phyloP scores from a whole-genome alignment of 805 yeast genomes.

The Metschnikowia koreensis region DNA sequence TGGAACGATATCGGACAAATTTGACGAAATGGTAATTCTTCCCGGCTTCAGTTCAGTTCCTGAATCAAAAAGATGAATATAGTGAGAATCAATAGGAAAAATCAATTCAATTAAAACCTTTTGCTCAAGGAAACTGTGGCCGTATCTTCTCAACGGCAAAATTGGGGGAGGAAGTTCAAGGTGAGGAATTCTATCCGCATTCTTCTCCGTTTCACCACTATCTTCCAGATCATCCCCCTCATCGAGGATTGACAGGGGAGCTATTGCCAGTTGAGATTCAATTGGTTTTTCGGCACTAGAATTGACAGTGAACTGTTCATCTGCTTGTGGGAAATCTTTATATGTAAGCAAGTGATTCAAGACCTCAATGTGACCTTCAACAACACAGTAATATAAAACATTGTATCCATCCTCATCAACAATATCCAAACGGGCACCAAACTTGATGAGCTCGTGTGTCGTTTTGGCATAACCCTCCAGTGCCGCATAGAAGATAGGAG shows the following conservation, averaged over 20 bases:
- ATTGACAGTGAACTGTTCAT: not conserved
- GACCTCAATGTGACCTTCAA: constrained; percentile 90
- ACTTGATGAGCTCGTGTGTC: constrained; percentile 65
- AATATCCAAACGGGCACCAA: constrained; percentile 66
- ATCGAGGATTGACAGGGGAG: constrained; percentile 28
- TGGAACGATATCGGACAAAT: constrained; percentile 78
- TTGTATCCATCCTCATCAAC: constrained; percentile 77
- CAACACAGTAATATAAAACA: constrained; percentile 85
- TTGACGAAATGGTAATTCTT: constrained; percentile 77
- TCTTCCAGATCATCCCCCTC: constrained; percentile 38
- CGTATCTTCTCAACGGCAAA: constrained; percentile 88
- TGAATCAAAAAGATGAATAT: constrained; percentile 46
- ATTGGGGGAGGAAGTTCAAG: constrained; percentile 94
- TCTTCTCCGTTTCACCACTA: constrained; percentile 33
- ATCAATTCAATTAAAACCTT: constrained; percentile 79
- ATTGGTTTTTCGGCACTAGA: not conserved
- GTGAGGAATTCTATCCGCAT: constrained; percentile 80
- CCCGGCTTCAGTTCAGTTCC: constrained; percentile 59
- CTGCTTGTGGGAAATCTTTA: constrained; percentile 15
- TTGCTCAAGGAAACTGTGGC: constrained; percentile 91
- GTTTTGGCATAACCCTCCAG: constrained; percentile 76
- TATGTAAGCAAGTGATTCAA: constrained; percentile 61
- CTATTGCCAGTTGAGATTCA: not conserved
- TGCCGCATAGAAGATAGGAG: constrained; percentile 89
- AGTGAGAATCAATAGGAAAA: constrained; percentile 50